These are phyloP conservation scores for Collybia nuda DNA, from an alignment of 768 basidiomycete species.

Conservation along the genomic window DNA sequence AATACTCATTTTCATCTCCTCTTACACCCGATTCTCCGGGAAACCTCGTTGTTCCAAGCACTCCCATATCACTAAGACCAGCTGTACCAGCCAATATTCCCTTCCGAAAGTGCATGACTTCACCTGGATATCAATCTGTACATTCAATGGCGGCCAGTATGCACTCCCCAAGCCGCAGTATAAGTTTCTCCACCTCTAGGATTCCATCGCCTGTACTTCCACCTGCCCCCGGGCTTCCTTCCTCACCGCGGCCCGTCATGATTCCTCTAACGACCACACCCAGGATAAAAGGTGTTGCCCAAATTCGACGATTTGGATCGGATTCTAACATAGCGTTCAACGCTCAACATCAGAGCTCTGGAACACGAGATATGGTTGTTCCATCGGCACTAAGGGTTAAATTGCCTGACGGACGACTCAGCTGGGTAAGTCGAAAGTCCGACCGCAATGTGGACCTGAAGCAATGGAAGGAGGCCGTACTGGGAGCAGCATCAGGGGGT, in stretches of 20 bases:
- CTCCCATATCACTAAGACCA: constrained; percentile 8
- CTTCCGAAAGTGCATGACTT: constrained; percentile 3
- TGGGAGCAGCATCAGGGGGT: constrained; percentile 2
- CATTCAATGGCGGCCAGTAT: constrained; percentile 14
- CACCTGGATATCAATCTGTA: constrained; percentile 12
- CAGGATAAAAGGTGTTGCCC: not conserved
- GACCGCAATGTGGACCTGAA: constrained; percentile 1
- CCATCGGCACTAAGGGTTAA: too few species aligned
- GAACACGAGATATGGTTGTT: too few species aligned
- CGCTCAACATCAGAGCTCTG: too few species aligned
- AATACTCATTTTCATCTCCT: not conserved
- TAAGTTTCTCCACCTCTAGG: constrained; percentile 18
- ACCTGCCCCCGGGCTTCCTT: constrained; percentile 18
- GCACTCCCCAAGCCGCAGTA: constrained; percentile 1
- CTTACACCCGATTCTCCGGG: not conserved
- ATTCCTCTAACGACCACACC: constrained; percentile 22
- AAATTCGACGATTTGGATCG: not conserved
- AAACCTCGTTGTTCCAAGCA: constrained; percentile 5
- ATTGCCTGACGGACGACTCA: not conserved
- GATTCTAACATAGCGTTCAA: not conserved
- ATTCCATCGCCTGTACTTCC: constrained; percentile 19
- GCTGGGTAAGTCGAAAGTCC: not conserved
- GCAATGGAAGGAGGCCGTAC: constrained; percentile 8
- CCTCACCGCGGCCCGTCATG: constrained; percentile 20
- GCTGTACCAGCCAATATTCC: constrained; percentile 2